phyloP scores from a whole-genome alignment of 2,329 filamentous ascomycete genomes.

The Scolecobasidium constrictum region DNA sequence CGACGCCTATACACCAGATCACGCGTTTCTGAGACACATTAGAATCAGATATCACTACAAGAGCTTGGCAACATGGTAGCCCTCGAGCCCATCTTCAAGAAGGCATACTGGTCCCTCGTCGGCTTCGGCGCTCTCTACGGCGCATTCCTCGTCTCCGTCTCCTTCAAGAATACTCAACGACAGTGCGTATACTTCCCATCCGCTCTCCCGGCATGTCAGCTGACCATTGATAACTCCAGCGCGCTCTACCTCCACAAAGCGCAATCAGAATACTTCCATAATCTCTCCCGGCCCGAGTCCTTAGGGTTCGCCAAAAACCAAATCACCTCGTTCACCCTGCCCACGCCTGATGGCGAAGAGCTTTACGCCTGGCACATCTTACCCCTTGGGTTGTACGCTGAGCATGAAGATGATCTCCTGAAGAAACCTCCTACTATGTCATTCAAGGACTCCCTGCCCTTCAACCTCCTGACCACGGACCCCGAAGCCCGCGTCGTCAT shows the following conservation, averaged over 20 bases:
- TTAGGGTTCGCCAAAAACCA: constrained; percentile 87
- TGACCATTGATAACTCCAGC: constrained; percentile 33
- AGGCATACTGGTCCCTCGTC: constrained; percentile 26
- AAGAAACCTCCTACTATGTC: constrained; percentile 25
- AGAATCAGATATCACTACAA: not conserved
- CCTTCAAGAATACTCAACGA: constrained; percentile 63
- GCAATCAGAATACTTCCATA: constrained; percentile 59
- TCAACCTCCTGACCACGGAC: constrained; percentile 39
- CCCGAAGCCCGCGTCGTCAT: constrained; percentile 43
- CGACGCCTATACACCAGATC: no score
- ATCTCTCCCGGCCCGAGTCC: constrained; percentile 64
- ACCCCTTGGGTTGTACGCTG: constrained; percentile 63
- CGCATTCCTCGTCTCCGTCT: constrained; percentile 50
- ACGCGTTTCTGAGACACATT: no score
- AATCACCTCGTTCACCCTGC: constrained; percentile 72
- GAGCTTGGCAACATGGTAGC: not conserved
- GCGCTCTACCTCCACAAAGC: constrained; percentile 76
- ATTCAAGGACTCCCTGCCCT: constrained; percentile 37
- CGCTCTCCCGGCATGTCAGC: no score
- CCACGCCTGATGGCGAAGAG: constrained; percentile 62
- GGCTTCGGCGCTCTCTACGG: constrained; percentile 25
- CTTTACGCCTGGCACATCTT: constrained; percentile 89
- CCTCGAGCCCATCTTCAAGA: constrained; percentile 12
- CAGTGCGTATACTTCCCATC: constrained; percentile 44
- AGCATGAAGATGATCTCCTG: constrained; percentile 56